A percentile compares a stretch with the other conserved stretches of the same genome.
Evolutionary conservation across 169 alveolate species (phyloP).

Genomic region (Plasmodium vinckei): DNA sequence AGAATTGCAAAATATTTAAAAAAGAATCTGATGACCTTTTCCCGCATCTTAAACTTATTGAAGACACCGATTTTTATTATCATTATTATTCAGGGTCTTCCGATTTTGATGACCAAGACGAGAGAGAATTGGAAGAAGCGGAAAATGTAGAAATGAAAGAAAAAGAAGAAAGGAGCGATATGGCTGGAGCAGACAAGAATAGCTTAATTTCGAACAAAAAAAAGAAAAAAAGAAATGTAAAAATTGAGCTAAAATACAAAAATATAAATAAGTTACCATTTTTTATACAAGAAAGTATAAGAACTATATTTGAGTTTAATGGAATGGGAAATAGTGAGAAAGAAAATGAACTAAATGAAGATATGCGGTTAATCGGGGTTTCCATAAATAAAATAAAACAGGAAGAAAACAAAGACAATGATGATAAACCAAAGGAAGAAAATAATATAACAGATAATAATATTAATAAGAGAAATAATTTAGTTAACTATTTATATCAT

Average conservation of each 20-base stretch:
- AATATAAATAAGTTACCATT: constrained; percentile 39
- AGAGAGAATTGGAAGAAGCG: neutral
- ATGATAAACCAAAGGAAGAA: neutral
- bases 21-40: constrained; percentile 67
- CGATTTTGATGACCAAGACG: neutral
- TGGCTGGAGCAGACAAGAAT: neutral
- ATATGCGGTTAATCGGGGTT: neutral
- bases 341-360: neutral
- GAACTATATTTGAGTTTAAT: constrained; percentile 26
- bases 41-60: constrained; percentile 21
- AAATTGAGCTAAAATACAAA: constrained; percentile 17
- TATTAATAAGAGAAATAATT: neutral
- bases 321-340: neutral
- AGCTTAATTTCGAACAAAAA: neutral
- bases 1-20: constrained; percentile 79
- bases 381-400: neutral
- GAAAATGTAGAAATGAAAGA: neutral
- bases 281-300: constrained; percentile 32
- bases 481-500: neutral
- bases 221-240: neutral
- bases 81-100: neutral
- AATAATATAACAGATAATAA: neutral
- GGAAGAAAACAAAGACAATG: neutral
- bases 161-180: neutral
- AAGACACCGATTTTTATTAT: neutral